A percentile compares a stretch with the other conserved stretches of the same genome.
Evolutionary conservation across 441 rosid species (phyloP).

Genomic region (Rhodomyrtus psidioides): DNA sequence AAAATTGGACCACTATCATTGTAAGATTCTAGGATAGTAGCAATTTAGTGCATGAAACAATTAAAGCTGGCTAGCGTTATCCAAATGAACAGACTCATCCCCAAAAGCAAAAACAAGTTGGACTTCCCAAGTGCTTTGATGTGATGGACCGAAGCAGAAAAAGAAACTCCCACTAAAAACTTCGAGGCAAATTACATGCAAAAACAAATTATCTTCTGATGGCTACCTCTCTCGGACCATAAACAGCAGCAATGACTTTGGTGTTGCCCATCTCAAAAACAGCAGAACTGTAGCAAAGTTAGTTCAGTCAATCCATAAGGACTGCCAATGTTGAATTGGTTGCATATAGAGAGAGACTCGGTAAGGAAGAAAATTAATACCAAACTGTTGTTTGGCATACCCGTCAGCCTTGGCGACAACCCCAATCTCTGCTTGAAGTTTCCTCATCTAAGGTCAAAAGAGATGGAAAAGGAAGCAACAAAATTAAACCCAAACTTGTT

Average conservation of each 20-base stretch:
- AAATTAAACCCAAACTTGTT: background rate
- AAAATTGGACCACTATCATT: background rate
- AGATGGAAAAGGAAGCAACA: background rate
- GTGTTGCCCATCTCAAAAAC: constrained; percentile 92
- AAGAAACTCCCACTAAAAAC: background rate
- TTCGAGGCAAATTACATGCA: background rate
- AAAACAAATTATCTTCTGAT: background rate
- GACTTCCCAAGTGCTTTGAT: background rate
- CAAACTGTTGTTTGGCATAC: constrained; percentile 17
- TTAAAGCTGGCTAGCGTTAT: background rate
- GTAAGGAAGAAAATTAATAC: background rate
- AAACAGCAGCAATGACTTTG: constrained; percentile 91
- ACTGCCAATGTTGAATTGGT: background rate
- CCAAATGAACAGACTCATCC: background rate
- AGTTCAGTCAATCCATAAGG: background rate
- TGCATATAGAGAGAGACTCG: background rate
- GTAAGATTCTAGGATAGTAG: background rate
- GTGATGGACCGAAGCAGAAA: background rate
- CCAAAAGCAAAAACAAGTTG: background rate
- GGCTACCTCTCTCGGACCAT: constrained; percentile 86
- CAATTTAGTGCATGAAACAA: background rate
- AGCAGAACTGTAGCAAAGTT: constrained; percentile 45
- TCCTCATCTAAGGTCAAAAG: constrained; percentile 55
- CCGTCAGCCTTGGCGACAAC: constrained; percentile 74
- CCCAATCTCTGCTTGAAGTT: constrained; percentile 79